Evolutionary conservation across 1,284 basidiomycete genomes (phyloP), one percentile per base, ranked within the genome.

Genomic region (Tilletia horrida): DNA sequence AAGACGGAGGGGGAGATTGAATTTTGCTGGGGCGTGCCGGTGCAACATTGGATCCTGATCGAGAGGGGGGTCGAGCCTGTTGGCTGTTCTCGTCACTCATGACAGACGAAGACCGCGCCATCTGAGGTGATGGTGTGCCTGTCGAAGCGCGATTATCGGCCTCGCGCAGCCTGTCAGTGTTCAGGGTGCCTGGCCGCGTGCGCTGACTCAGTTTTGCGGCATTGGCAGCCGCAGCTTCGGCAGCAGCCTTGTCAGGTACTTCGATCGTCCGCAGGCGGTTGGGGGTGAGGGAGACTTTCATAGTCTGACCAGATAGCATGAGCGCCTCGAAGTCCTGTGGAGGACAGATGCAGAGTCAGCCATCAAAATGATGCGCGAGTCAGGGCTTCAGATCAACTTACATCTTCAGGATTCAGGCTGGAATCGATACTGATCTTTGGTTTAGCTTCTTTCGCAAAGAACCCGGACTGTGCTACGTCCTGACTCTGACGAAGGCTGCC

Each of bases 251-350:
- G 55, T 59, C 55, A 25, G 55, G 55, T 3, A 76, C 75, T 63
- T 77, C 76, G 48, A 77, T 77, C 23, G 76, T 75, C 18, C 75
- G 74, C 9, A 79, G 72, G 2, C 76, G 70, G 66, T 79, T 79
- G 0, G 94, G 94, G 31, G 94, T 97, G 69, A 97, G 85, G 62
- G 92, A 95, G 76, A 97, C 89, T 82, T 93, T 77, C 77, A 77
- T 77, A 4, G 75, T 79, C 67, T 76, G 71, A 16, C 71, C 69
- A 11, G 74, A 74, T 55, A 75, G 64, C 69, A 79, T 72, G 52
- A 77, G 68, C 6, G 76, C 74, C 52, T 79, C 77, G 47, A 79
- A 79, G 55, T 79, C 77, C 42, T 69, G 57, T 7, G n/a, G 9
- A 43, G 31, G 7, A 52, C 14, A n/a, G 1, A 29, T 3, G 31